Conservation (phyloP, 2,329 filamentous ascomycete species). For the Alternaria alternata region DNA sequence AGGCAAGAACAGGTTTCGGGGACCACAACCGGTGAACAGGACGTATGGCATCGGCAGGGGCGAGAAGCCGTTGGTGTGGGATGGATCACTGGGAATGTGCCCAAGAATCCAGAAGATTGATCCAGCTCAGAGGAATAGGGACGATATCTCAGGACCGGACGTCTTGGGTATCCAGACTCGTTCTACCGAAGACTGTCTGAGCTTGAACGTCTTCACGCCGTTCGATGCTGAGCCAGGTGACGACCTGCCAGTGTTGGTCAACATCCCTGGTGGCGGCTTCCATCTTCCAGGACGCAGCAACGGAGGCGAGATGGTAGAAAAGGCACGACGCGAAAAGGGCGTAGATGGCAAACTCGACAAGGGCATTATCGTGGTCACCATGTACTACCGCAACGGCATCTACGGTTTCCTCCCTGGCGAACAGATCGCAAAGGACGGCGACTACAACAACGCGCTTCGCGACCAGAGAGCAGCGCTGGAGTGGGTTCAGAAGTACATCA, state of each 20-base stretch:
- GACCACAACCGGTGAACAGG: constrained; percentile 41
- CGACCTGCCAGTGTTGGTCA: constrained; percentile 52
- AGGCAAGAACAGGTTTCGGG: constrained; percentile 42
- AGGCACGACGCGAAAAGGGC: constrained; percentile 38
- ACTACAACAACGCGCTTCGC: constrained; percentile 48
- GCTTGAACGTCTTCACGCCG: constrained; percentile 49
- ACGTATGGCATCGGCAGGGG: constrained; percentile 34
- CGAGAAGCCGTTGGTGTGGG: constrained; percentile 39
- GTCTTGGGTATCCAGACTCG: constrained; percentile 37
- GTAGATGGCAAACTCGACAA: constrained; percentile 40
- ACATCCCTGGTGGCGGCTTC: constrained; percentile 58
- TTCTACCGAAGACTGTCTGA: constrained; percentile 53
- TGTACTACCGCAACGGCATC: constrained; percentile 51
- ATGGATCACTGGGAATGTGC: constrained; percentile 44
- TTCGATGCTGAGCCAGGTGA: constrained; percentile 44
- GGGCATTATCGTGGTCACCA: constrained; percentile 43
- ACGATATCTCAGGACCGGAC: constrained; percentile 38
- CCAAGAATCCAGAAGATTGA: constrained; percentile 47
- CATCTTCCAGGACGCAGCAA: constrained; percentile 47
- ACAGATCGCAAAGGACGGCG: constrained; percentile 48
- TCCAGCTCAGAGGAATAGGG: constrained; percentile 30
- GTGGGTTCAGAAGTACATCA: constrained; percentile 54
- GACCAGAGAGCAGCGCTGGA: constrained; percentile 52
- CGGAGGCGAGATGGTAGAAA: constrained; percentile 43
- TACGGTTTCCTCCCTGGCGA: constrained; percentile 57